Conservation (phyloP, 1,284 basidiomycete species). For the Apiotrichum laibachii region DNA sequence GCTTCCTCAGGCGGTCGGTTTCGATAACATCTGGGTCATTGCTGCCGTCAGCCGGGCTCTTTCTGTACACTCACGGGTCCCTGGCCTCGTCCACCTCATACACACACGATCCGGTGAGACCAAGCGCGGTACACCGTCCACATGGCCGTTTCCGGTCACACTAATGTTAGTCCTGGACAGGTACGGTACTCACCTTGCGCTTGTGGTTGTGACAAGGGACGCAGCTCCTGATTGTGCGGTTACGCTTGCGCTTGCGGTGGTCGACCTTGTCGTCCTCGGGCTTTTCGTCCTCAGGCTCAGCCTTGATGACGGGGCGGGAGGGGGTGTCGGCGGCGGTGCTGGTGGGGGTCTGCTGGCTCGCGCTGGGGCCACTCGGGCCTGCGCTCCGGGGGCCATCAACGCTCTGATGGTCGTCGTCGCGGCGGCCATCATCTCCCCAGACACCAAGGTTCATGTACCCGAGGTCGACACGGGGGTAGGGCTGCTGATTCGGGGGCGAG, state of each 20-base stretch:
- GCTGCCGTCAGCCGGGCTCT: slow-evolving; percentile 52
- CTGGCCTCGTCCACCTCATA: slow-evolving; percentile 87
- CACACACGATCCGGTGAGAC: slow-evolving; percentile 77
- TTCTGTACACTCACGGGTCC: slow-evolving; percentile 59
- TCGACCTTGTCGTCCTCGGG: slow-evolving; percentile 50
- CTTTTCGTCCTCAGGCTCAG: slow-evolving; percentile 7
- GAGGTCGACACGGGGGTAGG: slow-evolving; percentile 6
- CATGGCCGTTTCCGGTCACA: slow-evolving; percentile 62
- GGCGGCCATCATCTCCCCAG: slow-evolving; percentile 1
- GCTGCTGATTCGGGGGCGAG: background rate
- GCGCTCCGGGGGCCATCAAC: background rate
- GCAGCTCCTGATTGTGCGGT: slow-evolving; percentile 82
- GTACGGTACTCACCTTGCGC: slow-evolving; percentile 65
- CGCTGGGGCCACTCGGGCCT: background rate
- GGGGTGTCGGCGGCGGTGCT: background rate
- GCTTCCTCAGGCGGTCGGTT: slow-evolving; percentile 71
- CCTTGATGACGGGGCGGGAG: background rate
- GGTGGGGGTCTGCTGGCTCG: background rate
- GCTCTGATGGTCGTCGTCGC: background rate
- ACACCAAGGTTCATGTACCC: slow-evolving; percentile 6
- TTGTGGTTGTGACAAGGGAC: slow-evolving; percentile 90
- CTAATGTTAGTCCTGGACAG: slow-evolving; percentile 18
- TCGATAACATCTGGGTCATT: slow-evolving; percentile 80
- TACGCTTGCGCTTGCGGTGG: slow-evolving; percentile 65
- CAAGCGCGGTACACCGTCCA: slow-evolving; percentile 71